Evolutionary conservation across 2,329 filamentous ascomycete genomes (phyloP).

Genomic region (Cadophora sp.): DNA sequence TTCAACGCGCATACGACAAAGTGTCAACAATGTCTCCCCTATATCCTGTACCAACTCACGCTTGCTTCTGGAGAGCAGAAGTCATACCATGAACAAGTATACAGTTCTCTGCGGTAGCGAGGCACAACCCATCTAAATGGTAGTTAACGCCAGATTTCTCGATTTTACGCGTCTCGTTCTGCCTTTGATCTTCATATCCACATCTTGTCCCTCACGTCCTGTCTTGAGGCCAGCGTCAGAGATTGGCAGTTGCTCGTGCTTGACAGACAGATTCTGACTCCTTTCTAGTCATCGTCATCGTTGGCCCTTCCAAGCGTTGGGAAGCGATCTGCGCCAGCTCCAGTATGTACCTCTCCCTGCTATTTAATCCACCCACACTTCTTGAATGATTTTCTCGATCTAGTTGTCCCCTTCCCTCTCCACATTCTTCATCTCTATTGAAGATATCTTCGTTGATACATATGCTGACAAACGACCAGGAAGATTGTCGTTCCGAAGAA

Average conservation of each 20-base stretch:
- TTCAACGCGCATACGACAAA: neutral
- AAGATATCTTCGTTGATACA: neutral
- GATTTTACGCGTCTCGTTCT: neutral
- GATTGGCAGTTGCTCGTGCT: no score
- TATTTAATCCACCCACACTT: neutral
- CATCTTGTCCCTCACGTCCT: no score
- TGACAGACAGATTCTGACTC: neutral
- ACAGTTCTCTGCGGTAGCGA: neutral
- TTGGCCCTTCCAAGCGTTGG: neutral
- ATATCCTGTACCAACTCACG: neutral
- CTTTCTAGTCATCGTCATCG: neutral
- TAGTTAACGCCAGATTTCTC: no score
- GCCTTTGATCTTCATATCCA: neutral
- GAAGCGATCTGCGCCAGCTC: neutral
- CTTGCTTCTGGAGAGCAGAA: neutral
- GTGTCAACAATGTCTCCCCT: neutral
- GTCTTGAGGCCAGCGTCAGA: no score
- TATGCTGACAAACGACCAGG: neutral
- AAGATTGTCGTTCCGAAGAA: neutral
- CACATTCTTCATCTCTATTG: neutral
- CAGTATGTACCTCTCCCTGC: neutral
- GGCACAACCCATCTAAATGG: no score
- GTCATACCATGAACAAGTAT: neutral
- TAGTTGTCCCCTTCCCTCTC: neutral
- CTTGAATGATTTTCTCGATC: neutral